Conservation (phyloP, 2,329 filamentous ascomycete species). For the Thielaviopsis populi region DNA sequence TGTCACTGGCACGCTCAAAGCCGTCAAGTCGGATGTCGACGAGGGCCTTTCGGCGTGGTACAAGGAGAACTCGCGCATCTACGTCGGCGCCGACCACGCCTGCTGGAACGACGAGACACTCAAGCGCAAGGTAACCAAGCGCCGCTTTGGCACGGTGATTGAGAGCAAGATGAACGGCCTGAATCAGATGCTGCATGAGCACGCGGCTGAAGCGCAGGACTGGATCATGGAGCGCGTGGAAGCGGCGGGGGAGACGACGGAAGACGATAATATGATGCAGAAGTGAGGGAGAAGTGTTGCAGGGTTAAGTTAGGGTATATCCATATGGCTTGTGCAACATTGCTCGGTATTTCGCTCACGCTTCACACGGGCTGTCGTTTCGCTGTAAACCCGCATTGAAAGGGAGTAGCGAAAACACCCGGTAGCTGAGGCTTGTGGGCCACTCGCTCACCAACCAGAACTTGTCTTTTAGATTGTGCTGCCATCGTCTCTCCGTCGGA, state of each 20-base stretch:
- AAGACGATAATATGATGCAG: slow-evolving; percentile 30
- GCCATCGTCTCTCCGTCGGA: not conserved
- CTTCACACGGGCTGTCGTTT: not conserved
- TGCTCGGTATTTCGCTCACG: not conserved
- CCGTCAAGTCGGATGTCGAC: slow-evolving; percentile 66
- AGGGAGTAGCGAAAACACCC: not conserved
- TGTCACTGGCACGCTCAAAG: slow-evolving; percentile 59
- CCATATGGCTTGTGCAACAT: not conserved
- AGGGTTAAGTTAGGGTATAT: not conserved
- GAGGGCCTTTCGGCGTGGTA: slow-evolving; percentile 68
- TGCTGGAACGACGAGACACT: slow-evolving; percentile 56
- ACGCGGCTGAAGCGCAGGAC: slow-evolving; percentile 35
- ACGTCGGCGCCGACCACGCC: slow-evolving; percentile 57
- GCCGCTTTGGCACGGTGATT: slow-evolving; percentile 44
- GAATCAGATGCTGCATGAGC: slow-evolving; percentile 41
- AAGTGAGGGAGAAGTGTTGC: not conserved
- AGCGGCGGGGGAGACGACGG: slow-evolving; percentile 31
- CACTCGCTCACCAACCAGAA: not conserved
- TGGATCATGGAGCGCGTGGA: slow-evolving; percentile 35
- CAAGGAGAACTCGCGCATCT: slow-evolving; percentile 63
- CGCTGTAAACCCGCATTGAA: not conserved
- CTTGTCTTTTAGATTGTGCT: not conserved
- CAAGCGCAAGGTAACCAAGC: slow-evolving; percentile 42
- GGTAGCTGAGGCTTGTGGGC: too few relatives aligned
- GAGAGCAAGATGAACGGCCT: slow-evolving; percentile 35